These are phyloP conservation scores for Adansonia digitata DNA, from an alignment of 345 rosid species.

Conservation along the genomic window DNA sequence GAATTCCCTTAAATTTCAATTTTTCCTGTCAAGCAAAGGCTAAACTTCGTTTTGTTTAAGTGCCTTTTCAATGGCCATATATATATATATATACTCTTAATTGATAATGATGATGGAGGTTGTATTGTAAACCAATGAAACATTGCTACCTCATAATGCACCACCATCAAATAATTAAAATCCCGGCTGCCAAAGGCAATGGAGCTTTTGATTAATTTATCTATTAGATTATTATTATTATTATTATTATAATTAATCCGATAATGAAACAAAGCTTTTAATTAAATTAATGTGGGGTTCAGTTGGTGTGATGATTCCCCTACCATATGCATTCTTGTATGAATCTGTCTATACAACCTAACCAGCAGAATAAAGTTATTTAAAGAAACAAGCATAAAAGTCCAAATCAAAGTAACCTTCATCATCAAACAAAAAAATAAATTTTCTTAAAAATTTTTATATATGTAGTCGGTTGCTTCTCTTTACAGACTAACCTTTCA, in stretches of 20 bases:
- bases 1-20: no score
- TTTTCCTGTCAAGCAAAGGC: no score
- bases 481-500: constrained; percentile 4
- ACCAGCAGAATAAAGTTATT: background rate
- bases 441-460: no score
- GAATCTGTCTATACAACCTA: constrained; percentile 8
- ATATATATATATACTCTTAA: no score
- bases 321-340: background rate
- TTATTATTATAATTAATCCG: background rate
- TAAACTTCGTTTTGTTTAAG: no score
- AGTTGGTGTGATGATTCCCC: constrained; percentile 13
- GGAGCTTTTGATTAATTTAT: background rate
- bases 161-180: background rate
- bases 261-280: background rate
- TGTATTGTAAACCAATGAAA: no score
- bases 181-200: background rate
- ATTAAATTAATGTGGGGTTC: background rate
- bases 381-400: background rate
- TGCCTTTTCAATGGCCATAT: no score
- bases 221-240: no score
- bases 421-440: background rate
- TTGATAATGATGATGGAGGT: no score
- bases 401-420: constrained; percentile 2
- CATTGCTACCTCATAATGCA: no score
- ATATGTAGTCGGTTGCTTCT: background rate